Evolutionary conservation across 2,329 filamentous ascomycete genomes (phyloP), one percentile per base, ranked within the genome.

Genomic region (Aspergillus sp.): DNA sequence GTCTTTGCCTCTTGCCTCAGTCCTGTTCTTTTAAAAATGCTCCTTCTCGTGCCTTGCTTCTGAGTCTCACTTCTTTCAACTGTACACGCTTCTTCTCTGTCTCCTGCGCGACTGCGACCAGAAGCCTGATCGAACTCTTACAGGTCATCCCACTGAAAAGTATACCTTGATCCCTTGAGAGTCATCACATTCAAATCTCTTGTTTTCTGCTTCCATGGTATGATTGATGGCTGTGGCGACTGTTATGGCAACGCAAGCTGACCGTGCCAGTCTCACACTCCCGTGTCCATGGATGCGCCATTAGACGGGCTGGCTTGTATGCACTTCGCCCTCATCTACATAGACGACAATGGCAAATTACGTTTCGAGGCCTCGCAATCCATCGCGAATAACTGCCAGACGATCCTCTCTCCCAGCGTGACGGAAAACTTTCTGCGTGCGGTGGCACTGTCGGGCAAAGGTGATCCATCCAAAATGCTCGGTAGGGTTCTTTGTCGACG

Each of bases 311-410:
- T 67, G 55, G 59, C 60, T 4, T 72, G 65, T 55, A 59, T 65
- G 7, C 72, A 74, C 57, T 74, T 69, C 65, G 72, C 72, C 48
- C 61, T 74, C 15, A 72, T 74, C 25, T 74, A 74, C 45, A 68
- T 73, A 30, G 71, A 74, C 50, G 62, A 67, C 28, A 61, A 65
- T 53, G 72, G 72, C 5, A 72, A 73, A 51, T 66, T 74, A 12
- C 67, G 71, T 21, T 68, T 73, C 28, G 66, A 69, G 55, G 66
- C 72, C 9, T 74, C 72, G 10, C 65, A 65, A 1, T 74, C 72
- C 7, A 65, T 74, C 32, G 69, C 67, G 7, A 62, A 69, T 17
- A 71, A 66, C 39, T 69, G 67, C 21, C 66, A 74, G 28, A 59
- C 58, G 3, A 70, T 74, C 12, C 39, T 74, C 7, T 73, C 72